These are phyloP conservation scores for Alternaria gansuensis DNA, from an alignment of 2,329 filamentous ascomycete genomes.

Conservation along the genomic window DNA sequence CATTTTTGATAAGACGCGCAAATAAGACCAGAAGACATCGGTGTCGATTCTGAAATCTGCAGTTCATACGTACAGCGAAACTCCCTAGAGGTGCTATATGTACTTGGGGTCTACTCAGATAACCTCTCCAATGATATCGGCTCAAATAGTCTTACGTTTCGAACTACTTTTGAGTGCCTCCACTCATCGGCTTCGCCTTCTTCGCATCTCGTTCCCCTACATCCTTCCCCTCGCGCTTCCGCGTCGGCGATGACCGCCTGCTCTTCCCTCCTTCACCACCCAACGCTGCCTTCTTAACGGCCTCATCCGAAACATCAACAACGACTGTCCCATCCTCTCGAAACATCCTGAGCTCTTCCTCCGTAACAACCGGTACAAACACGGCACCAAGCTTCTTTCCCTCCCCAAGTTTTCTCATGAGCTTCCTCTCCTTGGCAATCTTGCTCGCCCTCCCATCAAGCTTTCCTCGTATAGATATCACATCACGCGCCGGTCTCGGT, in stretches of 20 bases:
- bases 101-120: neutral
- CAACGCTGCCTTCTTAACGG: neutral
- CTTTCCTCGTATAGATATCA: neutral
- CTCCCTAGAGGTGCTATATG: neutral
- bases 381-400: neutral
- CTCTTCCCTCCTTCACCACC: neutral
- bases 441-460: neutral
- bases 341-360: slow-evolving; percentile 20
- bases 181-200: neutral
- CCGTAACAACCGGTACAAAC: slow-evolving; percentile 22
- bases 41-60: neutral
- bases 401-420: neutral
- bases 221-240: neutral
- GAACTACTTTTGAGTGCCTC: neutral
- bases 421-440: neutral
- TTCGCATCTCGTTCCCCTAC: neutral
- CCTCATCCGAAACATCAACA: slow-evolving; percentile 11
- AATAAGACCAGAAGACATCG: neutral
- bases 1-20: neutral
- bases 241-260: neutral
- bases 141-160: neutral
- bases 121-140: neutral
- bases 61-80: neutral
- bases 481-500: neutral
- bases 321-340: slow-evolving; percentile 3